Base-by-base conservation (phyloP, 1,139 yeast genomes). In the Yamadazyma triangularis region DNA sequence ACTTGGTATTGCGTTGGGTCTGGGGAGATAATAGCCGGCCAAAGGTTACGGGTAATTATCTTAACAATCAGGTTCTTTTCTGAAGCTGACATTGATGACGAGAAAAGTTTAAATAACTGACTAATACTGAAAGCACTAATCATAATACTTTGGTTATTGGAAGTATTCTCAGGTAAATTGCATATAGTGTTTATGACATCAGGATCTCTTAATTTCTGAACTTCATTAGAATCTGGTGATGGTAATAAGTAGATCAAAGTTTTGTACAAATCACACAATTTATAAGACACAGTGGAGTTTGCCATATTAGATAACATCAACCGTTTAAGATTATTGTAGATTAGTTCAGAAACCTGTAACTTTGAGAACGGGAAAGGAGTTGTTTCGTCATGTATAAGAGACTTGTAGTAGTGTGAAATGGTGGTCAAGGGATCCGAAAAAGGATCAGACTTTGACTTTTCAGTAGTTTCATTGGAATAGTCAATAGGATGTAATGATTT, bases 1-100 rank as follows among this genome's bases (percentile, higher is more conserved):
- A 79, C 81, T 44, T 80, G 87, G 35, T 63, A 65, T 26, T 58
- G 60, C 3, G 58, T 56, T 4, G 79, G 77, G 13, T 67, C 59
- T 2, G 63, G 53, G 2, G 70, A 59, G n/a, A 56, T 47, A 8
- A 78, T 44, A 16, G 74, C 57, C 2, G 51, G 49, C 80, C 80
- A 77, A 15, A 74, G 49, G 31, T 63, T 60, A 10, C 65, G 51
- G 24, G 71, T 44, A 2, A 68, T 48, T 5, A 39, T 33, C 25
- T 44, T 44, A 11, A 44, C 35, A 19, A 40, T 25, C 32, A 50
- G 56, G 13, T 58, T 51, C 25, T 52, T 55, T 25, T 67, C 60
- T 1, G 50, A 14, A 3, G 53, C 45, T 8, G 48, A 31, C 14
- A 56, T 30, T 8, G 43, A 36, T 16, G 51, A 52, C 3, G 62